Evolutionary conservation across 2,329 filamentous ascomycete species (phyloP).

Genomic region (Colletotrichum sp.): DNA sequence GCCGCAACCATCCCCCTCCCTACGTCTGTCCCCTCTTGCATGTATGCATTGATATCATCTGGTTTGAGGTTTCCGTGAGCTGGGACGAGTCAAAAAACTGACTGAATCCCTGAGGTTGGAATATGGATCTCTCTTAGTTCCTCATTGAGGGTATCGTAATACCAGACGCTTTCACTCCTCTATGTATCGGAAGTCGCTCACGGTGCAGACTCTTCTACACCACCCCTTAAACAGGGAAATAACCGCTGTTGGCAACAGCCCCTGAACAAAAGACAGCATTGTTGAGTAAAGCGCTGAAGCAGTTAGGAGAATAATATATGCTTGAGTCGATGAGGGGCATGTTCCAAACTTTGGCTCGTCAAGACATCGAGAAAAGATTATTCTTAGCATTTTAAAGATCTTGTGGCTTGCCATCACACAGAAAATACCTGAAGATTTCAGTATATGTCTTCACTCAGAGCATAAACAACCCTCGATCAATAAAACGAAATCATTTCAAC

Average conservation of each 20-base stretch:
- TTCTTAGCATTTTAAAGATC: not conserved
- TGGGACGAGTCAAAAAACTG: not conserved
- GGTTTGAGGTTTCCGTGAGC: conserved; percentile 17
- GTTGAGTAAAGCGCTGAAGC: not conserved
- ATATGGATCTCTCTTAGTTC: not conserved
- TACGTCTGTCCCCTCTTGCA: not conserved
- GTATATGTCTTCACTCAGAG: not conserved
- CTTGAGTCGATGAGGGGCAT: not conserved
- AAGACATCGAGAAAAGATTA: not conserved
- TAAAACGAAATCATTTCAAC: not conserved
- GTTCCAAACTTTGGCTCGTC: not conserved
- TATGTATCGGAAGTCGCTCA: not conserved
- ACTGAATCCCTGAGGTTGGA: not conserved
- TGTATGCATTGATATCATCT: not conserved
- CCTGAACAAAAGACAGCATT: not conserved
- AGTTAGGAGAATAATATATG: not conserved
- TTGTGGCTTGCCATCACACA: not conserved
- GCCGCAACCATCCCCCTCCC: not conserved
- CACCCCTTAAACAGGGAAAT: not conserved
- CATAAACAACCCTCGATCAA: not conserved
- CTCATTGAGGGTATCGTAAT: not conserved
- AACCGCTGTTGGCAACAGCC: not conserved
- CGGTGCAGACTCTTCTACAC: not conserved
- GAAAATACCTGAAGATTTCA: not conserved
- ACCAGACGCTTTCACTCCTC: not conserved